phyloP scores from a whole-genome alignment of 1,284 basidiomycete genomes.

The Apiotrichum montevideense region DNA sequence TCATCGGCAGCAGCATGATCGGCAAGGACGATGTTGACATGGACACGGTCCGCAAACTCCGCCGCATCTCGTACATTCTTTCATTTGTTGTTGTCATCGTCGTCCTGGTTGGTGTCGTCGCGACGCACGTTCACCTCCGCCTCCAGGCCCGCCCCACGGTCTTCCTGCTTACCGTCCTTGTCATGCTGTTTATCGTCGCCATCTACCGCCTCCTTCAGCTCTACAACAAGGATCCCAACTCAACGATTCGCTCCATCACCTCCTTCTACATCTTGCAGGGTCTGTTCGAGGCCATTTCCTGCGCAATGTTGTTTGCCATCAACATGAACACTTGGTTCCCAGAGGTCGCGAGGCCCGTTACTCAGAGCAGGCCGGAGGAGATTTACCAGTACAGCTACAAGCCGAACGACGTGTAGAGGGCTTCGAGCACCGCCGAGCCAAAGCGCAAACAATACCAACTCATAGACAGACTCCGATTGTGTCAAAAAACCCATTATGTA shows the following conservation, averaged over 20 bases:
- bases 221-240: conserved; percentile 9
- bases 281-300: conserved; percentile 3
- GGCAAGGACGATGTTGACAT: background rate
- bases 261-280: conserved; percentile 27
- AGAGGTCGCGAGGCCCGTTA: no score
- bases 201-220: conserved; percentile 22
- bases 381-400: no score
- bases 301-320: conserved; percentile 5
- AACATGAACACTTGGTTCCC: conserved; percentile 11
- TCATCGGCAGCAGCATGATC: background rate
- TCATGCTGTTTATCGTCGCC: conserved; percentile 14
- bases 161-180: conserved; percentile 12
- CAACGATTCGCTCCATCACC: conserved; percentile 8
- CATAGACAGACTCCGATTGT: no score
- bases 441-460: no score
- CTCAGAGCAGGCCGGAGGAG: no score
- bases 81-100: conserved; percentile 22
- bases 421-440: no score
- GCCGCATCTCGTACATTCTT: conserved; percentile 19
- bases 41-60: conserved; percentile 17
- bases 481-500: no score
- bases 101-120: conserved; percentile 7
- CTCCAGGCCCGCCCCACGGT: conserved; percentile 1
- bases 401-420: no score
- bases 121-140: conserved; percentile 13